Evolutionary conservation across 495 filamentous ascomycete genomes (phyloP), one percentile per base, ranked within the genome.

Genomic region (Aspergillus homomorphus): DNA sequence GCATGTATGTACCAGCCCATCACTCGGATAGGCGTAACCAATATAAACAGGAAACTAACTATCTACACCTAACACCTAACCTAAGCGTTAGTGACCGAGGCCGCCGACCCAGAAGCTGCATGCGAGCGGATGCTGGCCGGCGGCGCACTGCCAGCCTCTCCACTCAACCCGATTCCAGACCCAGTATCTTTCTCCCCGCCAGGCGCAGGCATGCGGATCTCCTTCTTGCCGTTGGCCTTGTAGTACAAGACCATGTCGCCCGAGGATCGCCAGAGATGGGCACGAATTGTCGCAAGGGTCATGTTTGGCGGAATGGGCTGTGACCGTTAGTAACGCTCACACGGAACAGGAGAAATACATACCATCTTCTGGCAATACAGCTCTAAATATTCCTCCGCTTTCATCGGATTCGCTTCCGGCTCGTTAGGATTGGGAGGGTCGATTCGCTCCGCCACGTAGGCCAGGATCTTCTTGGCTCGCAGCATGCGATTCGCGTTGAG

Each of bases 401-500:
- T 89, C 71, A 93, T 68, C 18, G 79, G 77, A 26, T 85, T 77
- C 10, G 80, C 77, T 53, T 85, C 83, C 1, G 76, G 75, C 30
- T 83, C 74, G 46, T 81, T 71, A 1, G 76, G 69, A 52, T 76
- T 68, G 6, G 70, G 69, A 1, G 86, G 81, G 67, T 96, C 92
- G 53, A 98, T 92, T 51, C 91, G 82, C 69, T 98, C 94, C 1
- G 91, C 88, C 7, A 98, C 86, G 64, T 98, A 98, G 1, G 84
- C 86, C 38, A 96, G 72, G n/a, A 98, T 90, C 78, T 98, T 98
- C 76, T 90, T 93, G 3, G 92, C 89, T 45, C 94, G 83, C 26
- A 98, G 81, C 95, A 98, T 98, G 26, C 94, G 81, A 66, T 98
- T 98, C 26, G 94, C 94, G 69, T 98, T 98, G 57, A 98, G 81